These are phyloP conservation scores for Lepidopterella palustris DNA, from an alignment of 495 filamentous ascomycete species.

Conservation along the genomic window DNA sequence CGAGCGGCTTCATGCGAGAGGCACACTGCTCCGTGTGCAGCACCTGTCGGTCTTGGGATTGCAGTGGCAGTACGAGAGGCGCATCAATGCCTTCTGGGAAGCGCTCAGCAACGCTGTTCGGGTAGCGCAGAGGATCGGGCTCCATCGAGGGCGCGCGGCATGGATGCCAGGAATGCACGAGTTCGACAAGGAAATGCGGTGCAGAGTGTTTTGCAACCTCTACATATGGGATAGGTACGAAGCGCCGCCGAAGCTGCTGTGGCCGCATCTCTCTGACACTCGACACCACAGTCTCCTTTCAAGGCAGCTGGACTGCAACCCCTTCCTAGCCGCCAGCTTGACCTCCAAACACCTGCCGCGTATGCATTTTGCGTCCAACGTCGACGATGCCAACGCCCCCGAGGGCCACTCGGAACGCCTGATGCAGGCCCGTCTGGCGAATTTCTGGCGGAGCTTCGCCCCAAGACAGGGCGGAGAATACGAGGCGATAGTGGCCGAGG, in stretches of 20 bases:
- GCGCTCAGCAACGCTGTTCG: background rate
- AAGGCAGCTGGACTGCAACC: conserved; percentile 10
- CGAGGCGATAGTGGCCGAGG: conserved; percentile 19
- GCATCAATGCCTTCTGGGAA: background rate
- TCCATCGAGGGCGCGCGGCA: conserved; percentile 4
- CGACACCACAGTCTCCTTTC: conserved; percentile 15
- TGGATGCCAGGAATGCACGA: background rate
- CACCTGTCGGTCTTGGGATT: background rate
- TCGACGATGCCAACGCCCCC: background rate
- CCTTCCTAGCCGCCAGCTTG: background rate
- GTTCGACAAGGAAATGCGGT: conserved; percentile 28
- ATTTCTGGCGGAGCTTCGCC: conserved; percentile 24
- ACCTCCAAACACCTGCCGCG: background rate
- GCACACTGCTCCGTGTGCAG: background rate
- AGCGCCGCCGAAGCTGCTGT: background rate
- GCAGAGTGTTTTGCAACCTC: conserved; percentile 30
- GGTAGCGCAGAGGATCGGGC: conserved; percentile 2
- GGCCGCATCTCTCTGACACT: background rate
- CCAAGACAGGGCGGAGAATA: conserved; percentile 5
- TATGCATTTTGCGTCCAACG: background rate
- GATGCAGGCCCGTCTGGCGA: conserved; percentile 24
- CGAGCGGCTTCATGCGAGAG: background rate
- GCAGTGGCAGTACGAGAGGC: background rate
- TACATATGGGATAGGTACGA: conserved; percentile 23
- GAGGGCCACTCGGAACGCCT: conserved; percentile 27